These are phyloP conservation scores for Golovinomyces cichoracearum DNA, from an alignment of 2,329 filamentous ascomycete genomes.

Conservation along the genomic window DNA sequence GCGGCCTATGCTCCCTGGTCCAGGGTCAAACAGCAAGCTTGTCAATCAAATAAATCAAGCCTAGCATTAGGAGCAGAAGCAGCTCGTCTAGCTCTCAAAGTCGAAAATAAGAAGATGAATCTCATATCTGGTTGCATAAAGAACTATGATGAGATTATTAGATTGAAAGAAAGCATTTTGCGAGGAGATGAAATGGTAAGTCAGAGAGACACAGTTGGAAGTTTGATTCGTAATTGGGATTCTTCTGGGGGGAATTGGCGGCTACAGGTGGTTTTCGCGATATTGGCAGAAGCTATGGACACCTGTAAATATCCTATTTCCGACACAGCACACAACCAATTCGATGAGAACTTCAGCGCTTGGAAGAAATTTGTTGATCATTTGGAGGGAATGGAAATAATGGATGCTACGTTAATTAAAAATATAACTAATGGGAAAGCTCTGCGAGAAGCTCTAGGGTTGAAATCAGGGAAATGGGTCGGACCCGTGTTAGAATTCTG, in stretches of 20 bases:
- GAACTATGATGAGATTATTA: conserved; percentile 37
- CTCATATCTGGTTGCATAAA: conserved; percentile 37
- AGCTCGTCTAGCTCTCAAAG: conserved; percentile 52
- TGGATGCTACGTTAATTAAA: conserved; percentile 31
- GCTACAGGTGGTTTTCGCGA: conserved; percentile 39
- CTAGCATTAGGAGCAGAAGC: conserved; percentile 34
- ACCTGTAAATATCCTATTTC: conserved; percentile 5
- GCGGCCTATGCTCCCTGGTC: conserved; percentile 51
- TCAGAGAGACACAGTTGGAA: conserved; percentile 40
- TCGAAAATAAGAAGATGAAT: conserved; percentile 48
- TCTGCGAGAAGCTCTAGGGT: conserved; percentile 38
- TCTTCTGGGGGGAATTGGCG: conserved; percentile 37
- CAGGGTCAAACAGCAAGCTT: conserved; percentile 21
- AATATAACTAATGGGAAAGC: conserved; percentile 49
- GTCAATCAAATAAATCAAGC: conserved; percentile 20
- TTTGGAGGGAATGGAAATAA: conserved; percentile 26
- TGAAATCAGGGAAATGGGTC: conserved; percentile 68
- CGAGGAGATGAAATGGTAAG: conserved; percentile 21
- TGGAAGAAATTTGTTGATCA: conserved; percentile 33
- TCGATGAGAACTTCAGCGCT: conserved; percentile 19
- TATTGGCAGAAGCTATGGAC: conserved; percentile 35
- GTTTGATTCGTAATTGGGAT: conserved; percentile 51
- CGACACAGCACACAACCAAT: conserved; percentile 3
- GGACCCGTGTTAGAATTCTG: conserved; percentile 51
- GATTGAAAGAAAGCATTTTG: conserved; percentile 29